Percentiles rank a stretch among this genome's conserved stretches.
Conservation (phyloP, 2,329 filamentous ascomycete species). For the Fusarium duplospermum region DNA sequence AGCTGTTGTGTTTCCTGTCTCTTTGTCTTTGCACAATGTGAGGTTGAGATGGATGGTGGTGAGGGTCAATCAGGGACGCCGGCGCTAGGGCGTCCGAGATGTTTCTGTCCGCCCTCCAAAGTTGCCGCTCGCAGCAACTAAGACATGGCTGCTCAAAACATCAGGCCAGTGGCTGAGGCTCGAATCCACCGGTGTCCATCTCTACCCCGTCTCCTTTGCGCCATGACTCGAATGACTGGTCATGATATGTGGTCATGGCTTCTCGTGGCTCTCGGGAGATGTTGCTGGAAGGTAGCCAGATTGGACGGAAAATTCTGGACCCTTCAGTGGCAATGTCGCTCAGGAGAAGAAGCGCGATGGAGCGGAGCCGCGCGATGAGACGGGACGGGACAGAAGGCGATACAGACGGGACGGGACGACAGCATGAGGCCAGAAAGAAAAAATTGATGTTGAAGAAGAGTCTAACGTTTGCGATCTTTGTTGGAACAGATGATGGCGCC, state of each 20-base stretch:
- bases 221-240: slow-evolving; percentile 16
- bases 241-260: slow-evolving; percentile 14
- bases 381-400: background rate
- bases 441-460: slow-evolving; percentile 21
- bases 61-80: background rate
- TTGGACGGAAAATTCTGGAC: slow-evolving; percentile 5
- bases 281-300: slow-evolving; percentile 4
- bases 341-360: background rate
- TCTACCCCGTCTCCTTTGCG: slow-evolving; percentile 9
- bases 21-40: slow-evolving; percentile 24
- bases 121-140: slow-evolving; percentile 19
- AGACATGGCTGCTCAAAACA: slow-evolving; percentile 39
- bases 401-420: slow-evolving; percentile 2
- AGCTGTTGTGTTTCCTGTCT: slow-evolving; percentile 12
- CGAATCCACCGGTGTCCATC: slow-evolving; percentile 23
- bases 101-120: slow-evolving; percentile 6
- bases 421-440: slow-evolving; percentile 17
- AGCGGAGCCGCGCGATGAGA: background rate
- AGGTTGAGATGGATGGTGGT: slow-evolving; percentile 16
- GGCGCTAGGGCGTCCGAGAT: slow-evolving; percentile 5
- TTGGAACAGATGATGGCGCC: slow-evolving; percentile 41
- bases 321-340: slow-evolving; percentile 2
- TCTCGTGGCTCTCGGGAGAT: slow-evolving; percentile 10
- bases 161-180: slow-evolving; percentile 44
- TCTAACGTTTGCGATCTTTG: slow-evolving; percentile 35